Evolutionary conservation across 2,329 filamentous ascomycete species (phyloP).

Genomic region (Eutypella sp.): DNA sequence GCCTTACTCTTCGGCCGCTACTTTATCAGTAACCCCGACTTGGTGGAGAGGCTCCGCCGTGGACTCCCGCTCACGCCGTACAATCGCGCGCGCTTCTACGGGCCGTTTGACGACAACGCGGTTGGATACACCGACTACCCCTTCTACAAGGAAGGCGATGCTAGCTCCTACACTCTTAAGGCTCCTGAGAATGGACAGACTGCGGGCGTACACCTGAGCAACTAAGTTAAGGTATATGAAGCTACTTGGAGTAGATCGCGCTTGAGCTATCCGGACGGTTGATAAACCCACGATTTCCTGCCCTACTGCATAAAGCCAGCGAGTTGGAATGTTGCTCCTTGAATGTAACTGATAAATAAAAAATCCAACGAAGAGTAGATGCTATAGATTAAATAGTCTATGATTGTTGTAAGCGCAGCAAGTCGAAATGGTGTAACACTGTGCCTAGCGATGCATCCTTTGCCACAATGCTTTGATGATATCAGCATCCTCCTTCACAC

Average conservation of each 20-base stretch:
- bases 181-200: no score
- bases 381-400: no score
- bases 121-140: background rate
- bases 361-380: no score
- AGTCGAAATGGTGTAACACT: background rate
- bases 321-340: no score
- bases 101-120: constrained; percentile 4
- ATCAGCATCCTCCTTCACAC: constrained; percentile 16
- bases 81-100: constrained; percentile 34
- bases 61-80: constrained; percentile 33
- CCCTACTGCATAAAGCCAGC: no score
- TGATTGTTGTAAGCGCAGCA: background rate
- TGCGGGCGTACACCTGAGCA: background rate
- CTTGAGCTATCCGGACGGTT: no score
- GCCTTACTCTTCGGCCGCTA: constrained; percentile 37
- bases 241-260: no score
- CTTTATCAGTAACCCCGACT: constrained; percentile 42
- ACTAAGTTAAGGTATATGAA: no score
- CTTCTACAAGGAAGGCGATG: background rate
- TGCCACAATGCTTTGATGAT: constrained; percentile 16
- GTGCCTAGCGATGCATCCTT: constrained; percentile 22
- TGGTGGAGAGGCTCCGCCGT: constrained; percentile 33
- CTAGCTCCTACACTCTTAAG: background rate
- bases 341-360: no score
- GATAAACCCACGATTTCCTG: no score